Evolutionary conservation across 805 yeast genomes (phyloP).

Genomic region (Blastobotrys attinorum): DNA sequence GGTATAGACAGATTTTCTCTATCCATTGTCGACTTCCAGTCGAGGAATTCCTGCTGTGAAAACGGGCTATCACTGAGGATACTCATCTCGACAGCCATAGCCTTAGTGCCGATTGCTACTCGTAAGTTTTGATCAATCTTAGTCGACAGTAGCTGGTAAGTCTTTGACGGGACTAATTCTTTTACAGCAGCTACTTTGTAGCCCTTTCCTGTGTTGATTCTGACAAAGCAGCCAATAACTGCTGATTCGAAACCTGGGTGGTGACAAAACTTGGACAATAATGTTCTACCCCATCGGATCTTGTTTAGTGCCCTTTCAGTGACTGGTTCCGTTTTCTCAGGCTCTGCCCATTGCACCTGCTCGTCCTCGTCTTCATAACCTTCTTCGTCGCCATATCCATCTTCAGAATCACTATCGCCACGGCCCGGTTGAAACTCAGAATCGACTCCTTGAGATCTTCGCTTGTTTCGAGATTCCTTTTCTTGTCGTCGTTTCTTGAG

Average conservation of each 20-base stretch:
- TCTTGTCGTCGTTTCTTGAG: conserved; percentile 70
- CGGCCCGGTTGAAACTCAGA: conserved; percentile 15
- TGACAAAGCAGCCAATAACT: conserved; percentile 68
- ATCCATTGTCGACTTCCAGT: conserved; percentile 54
- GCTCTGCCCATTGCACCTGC: conserved; percentile 43
- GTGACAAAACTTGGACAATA: conserved; percentile 66
- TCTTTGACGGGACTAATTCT: conserved; percentile 42
- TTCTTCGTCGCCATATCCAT: conserved; percentile 29
- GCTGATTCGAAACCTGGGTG: conserved; percentile 72
- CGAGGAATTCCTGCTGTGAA: conserved; percentile 61
- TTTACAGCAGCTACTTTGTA: conserved; percentile 82
- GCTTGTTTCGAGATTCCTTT: conserved; percentile 23
- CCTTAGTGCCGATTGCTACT: conserved; percentile 75
- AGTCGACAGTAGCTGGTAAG: conserved; percentile 43
- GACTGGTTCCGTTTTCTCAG: conserved; percentile 32
- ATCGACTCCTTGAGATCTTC: conserved; percentile 11
- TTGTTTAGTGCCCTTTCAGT: conserved; percentile 63
- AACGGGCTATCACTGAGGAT: conserved; percentile 74
- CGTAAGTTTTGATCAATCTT: conserved; percentile 51
- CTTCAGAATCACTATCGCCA: conserved; percentile 39
- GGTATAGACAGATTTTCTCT: conserved; percentile 55
- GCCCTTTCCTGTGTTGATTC: conserved; percentile 73
- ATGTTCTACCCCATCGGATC: conserved; percentile 68
- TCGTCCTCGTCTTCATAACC: conserved; percentile 39
- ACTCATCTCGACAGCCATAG: conserved; percentile 67